phyloP scores from a whole-genome alignment of 352 stramenopile species.

The Phytophthora melonis region DNA sequence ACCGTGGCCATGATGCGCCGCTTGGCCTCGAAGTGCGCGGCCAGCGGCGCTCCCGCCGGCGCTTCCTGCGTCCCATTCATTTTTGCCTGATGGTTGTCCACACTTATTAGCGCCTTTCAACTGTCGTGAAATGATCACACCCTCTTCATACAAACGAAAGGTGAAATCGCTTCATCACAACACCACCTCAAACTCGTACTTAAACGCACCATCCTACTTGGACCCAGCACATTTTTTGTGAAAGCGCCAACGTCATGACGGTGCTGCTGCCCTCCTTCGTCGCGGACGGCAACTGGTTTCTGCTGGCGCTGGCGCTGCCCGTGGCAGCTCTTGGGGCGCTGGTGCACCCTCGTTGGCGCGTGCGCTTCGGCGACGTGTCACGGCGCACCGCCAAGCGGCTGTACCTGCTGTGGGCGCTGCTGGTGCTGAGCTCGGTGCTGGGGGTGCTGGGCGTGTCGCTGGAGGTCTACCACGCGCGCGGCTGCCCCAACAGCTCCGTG shows the following conservation, averaged over 20 bases:
- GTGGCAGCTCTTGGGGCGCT: conserved; percentile 42
- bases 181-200: not conserved
- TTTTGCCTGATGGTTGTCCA: conserved; percentile 3
- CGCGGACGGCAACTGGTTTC: conserved; percentile 74
- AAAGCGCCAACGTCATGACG: conserved; percentile 43
- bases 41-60: conserved; percentile 37
- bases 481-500: conserved; percentile 69
- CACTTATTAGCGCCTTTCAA: conserved; percentile 2
- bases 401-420: conserved; percentile 53
- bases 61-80: conserved; percentile 39
- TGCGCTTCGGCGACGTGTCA: conserved; percentile 32
- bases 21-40: conserved; percentile 63
- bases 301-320: conserved; percentile 45
- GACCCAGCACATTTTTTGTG: too few relatives aligned
- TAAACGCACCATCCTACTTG: not conserved
- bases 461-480: conserved; percentile 68
- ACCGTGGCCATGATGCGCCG: conserved; percentile 45
- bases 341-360: conserved; percentile 54
- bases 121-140: not conserved
- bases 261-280: conserved; percentile 75
- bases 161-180: not conserved
- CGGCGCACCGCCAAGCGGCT: conserved; percentile 32
- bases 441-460: conserved; percentile 54
- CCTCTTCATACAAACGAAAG: not conserved
- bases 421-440: conserved; percentile 44